Base-by-base conservation (phyloP, 306 rosid genomes). In the Ormosia semicastrata region DNA sequence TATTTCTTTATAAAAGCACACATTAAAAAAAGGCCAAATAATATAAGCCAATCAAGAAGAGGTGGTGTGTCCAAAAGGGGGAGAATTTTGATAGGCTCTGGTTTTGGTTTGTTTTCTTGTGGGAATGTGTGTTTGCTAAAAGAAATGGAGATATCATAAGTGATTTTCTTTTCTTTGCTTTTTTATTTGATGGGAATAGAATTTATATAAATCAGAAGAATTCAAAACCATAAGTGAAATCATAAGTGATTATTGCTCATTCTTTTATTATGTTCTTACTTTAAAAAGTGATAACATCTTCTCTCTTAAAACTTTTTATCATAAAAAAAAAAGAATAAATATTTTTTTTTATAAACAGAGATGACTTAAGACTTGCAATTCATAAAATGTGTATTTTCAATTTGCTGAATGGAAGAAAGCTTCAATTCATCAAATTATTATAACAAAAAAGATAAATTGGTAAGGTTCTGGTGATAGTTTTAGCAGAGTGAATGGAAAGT, bases 31-130 rank as follows among this genome's bases (percentile, higher is more conserved):
- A 24, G 9, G 2, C 76, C 75, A 75, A 24, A 24, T 24, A 76
- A 58, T 59, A 82, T 76, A 76, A 82, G 37, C 77, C 58, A 67
- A 47, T 7, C 62, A 81, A 41, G 14, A 43, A 41, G 67, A 68
- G 60, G 8, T 39, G 44, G 5, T 62, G 7, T n/a, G 47, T 8
- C 3, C 59, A 4, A 76, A 36, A 4, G 24, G 47, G 59, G 63
- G 7, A 30, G 32, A 74, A 11, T 40, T 74, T 74, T 57, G 71
- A 29, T 43, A 0, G 47, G 2, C 40, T 18, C 15, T 58, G 36
- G 36, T 58, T 24, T 34, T 36, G 46, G 47, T 36, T 6, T 30
- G 50, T 66, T 66, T 18, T 39, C 8, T 66, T n/a, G 4, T 3
- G 33, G 71, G 71, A 66, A 39, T 9, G 1, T 24, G 5, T 65